phyloP scores from a whole-genome alignment of 208 protist genomes.

The Leishmania major region DNA sequence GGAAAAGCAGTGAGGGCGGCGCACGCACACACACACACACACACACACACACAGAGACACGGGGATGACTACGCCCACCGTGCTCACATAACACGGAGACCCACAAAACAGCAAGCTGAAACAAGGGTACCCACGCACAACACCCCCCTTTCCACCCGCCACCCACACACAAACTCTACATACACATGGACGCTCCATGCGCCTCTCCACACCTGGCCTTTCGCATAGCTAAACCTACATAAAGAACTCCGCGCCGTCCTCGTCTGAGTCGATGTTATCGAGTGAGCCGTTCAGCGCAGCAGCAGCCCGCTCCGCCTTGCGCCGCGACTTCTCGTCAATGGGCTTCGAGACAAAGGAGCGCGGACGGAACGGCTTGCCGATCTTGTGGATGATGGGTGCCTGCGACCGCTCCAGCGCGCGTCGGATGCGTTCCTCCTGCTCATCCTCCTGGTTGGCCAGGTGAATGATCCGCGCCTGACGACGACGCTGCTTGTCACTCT shows the following conservation, averaged over 20 bases:
- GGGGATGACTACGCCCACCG: neutral
- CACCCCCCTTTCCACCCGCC: too few relatives aligned
- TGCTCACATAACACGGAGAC: neutral
- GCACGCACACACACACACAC: neutral
- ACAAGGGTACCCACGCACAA: too few relatives aligned
- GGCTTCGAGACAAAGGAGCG: constrained; percentile 66
- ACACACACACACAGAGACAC: neutral
- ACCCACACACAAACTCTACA: neutral
- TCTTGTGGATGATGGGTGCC: constrained; percentile 70
- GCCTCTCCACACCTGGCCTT: neutral
- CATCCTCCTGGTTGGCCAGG: constrained; percentile 70
- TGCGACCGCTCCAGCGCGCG: constrained; percentile 80
- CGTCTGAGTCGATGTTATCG: constrained; percentile 33
- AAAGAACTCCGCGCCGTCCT: constrained; percentile 60
- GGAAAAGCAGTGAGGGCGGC: neutral
- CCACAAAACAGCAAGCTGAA: too few relatives aligned
- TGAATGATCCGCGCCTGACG: constrained; percentile 70
- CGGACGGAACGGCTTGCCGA: constrained; percentile 84
- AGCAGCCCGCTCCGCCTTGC: constrained; percentile 32
- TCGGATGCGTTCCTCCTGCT: constrained; percentile 79
- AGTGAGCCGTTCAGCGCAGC: constrained; percentile 41
- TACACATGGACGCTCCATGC: neutral
- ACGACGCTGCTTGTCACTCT: constrained; percentile 86
- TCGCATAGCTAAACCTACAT: neutral
- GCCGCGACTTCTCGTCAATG: constrained; percentile 34